A percentile compares a stretch with the other conserved stretches of the same genome.
These are phyloP conservation scores for Ophiocordyceps camponoti-rufipedis DNA, from an alignment of 2,329 filamentous ascomycete genomes.

Conservation along the genomic window DNA sequence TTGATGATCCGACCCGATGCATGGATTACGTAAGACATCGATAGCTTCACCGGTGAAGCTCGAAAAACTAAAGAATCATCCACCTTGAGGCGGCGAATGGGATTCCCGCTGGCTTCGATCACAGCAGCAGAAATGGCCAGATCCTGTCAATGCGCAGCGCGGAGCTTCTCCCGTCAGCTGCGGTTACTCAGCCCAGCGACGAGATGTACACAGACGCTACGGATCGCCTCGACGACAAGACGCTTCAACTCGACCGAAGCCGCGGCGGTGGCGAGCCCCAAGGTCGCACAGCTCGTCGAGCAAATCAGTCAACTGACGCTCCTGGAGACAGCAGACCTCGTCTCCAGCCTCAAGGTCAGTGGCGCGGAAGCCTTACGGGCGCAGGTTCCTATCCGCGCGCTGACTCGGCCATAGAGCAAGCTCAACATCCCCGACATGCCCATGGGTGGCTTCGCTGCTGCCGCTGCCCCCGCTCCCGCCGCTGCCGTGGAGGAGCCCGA, in stretches of 20 bases:
- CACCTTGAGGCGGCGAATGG: neutral
- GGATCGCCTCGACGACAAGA: slow-evolving; percentile 33
- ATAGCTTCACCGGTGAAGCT: slow-evolving; percentile 10
- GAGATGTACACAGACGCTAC: slow-evolving; percentile 27
- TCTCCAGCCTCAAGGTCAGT: slow-evolving; percentile 80
- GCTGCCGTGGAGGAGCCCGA: slow-evolving; percentile 64
- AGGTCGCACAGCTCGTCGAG: slow-evolving; percentile 89
- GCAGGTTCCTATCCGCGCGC: neutral
- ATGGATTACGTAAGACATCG: neutral
- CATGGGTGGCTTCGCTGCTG: slow-evolving; percentile 74
- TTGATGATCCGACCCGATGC: slow-evolving; percentile 20
- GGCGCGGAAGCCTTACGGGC: slow-evolving; percentile 3
- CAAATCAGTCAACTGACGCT: slow-evolving; percentile 98
- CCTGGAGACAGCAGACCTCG: slow-evolving; percentile 90
- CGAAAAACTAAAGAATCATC: slow-evolving; percentile 20
- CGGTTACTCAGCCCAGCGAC: slow-evolving; percentile 28
- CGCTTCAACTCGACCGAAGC: slow-evolving; percentile 82
- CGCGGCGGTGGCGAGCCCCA: slow-evolving; percentile 51
- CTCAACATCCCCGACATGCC: slow-evolving; percentile 98
- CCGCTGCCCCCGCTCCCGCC: slow-evolving; percentile 42
- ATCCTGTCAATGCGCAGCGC: slow-evolving; percentile 44
- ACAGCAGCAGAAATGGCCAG: slow-evolving; percentile 33
- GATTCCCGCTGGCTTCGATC: slow-evolving; percentile 3
- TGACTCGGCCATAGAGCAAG: slow-evolving; percentile 41
- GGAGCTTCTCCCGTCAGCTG: slow-evolving; percentile 45